Percentiles rank a stretch among this genome's conserved stretches.
Evolutionary conservation across 106 monocot species (phyloP).

Genomic region (Posidonia australis): DNA sequence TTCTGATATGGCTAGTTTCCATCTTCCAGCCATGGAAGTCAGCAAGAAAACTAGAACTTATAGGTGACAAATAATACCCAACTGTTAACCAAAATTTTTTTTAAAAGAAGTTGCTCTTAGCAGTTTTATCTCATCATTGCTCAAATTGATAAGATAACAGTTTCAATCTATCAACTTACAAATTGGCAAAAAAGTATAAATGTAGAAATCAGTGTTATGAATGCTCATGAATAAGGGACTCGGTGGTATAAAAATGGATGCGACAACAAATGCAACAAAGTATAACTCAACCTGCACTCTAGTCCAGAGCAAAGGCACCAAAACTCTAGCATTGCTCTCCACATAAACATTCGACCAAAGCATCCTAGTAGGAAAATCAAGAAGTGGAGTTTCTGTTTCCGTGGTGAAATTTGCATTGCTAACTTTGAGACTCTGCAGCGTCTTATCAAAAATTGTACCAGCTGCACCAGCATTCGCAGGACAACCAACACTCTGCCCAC

Average conservation of each 20-base stretch:
- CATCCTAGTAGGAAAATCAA: slow-evolving; percentile 61
- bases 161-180: no score
- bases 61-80: no score
- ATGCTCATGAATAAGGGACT: no score
- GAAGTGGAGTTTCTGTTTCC: slow-evolving; percentile 76
- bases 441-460: slow-evolving; percentile 71
- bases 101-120: no score
- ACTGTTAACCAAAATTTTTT: no score
- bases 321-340: slow-evolving; percentile 67
- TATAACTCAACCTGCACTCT: slow-evolving; percentile 64
- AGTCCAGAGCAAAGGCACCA: slow-evolving; percentile 93
- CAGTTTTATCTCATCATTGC: no score
- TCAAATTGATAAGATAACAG: no score
- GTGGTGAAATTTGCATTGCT: slow-evolving; percentile 85
- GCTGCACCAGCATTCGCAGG: slow-evolving; percentile 83
- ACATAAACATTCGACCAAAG: slow-evolving; percentile 94
- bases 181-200: no score
- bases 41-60: no score
- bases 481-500: slow-evolving; percentile 81
- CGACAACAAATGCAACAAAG: not conserved
- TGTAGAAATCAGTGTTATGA: no score
- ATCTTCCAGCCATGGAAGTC: no score
- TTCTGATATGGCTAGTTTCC: no score
- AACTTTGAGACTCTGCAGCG: slow-evolving; percentile 68
- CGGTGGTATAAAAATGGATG: not conserved